A percentile compares a stretch with the other conserved stretches of the same genome.
Conservation (phyloP, 805 yeast species). For the Brettanomyces custersianus region DNA sequence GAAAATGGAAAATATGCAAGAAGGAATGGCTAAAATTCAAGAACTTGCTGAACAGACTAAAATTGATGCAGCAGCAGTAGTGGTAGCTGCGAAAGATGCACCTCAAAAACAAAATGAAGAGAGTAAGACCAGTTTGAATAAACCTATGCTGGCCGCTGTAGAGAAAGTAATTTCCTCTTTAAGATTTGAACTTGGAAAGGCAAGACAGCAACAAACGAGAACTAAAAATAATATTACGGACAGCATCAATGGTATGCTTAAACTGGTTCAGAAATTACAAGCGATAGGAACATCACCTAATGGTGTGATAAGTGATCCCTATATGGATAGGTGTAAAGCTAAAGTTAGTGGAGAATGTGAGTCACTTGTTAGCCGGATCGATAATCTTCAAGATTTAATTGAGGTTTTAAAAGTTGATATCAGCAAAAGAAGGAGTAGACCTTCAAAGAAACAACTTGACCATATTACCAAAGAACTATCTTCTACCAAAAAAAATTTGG, state of each 20-base stretch:
- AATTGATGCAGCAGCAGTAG: slow-evolving; percentile 10
- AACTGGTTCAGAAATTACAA: slow-evolving; percentile 44
- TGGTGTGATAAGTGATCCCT: slow-evolving; percentile 26
- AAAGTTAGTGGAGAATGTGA: slow-evolving; percentile 75
- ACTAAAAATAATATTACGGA: slow-evolving; percentile 34
- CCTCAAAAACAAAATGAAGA: too few species aligned
- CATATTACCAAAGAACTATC: slow-evolving; percentile 56
- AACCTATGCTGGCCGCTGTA: background rate
- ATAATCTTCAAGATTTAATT: slow-evolving; percentile 84
- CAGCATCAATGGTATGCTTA: slow-evolving; percentile 30
- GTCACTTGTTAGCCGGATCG: slow-evolving; percentile 64
- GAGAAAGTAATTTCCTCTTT: slow-evolving; percentile 30
- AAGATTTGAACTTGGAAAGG: slow-evolving; percentile 49
- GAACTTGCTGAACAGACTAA: slow-evolving; percentile 15
- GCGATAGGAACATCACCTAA: slow-evolving; percentile 19
- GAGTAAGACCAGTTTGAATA: background rate
- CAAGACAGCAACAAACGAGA: slow-evolving; percentile 45
- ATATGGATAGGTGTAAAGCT: slow-evolving; percentile 68
- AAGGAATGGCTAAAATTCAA: slow-evolving; percentile 21
- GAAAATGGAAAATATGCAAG: slow-evolving; percentile 19
- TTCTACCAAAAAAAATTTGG: slow-evolving; percentile 45
- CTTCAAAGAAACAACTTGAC: slow-evolving; percentile 64
- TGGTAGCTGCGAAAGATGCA: background rate
- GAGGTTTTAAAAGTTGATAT: slow-evolving; percentile 88
- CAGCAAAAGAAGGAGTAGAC: slow-evolving; percentile 81